These are phyloP conservation scores for Salvia sclarea DNA, from an alignment of 305 asterid genomes.

Conservation along the genomic window DNA sequence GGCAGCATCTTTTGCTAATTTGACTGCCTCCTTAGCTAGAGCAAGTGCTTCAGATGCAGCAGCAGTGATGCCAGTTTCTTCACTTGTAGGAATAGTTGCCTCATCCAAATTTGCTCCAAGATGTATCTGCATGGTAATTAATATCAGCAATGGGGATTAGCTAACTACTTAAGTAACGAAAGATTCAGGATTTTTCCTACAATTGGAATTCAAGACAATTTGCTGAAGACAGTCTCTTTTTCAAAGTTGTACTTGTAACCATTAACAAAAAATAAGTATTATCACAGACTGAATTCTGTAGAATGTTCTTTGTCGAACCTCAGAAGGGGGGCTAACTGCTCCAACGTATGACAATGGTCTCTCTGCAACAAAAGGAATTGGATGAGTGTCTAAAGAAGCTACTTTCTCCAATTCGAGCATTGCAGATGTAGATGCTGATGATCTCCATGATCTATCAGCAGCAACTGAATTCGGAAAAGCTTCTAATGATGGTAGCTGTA, in stretches of 20 bases:
- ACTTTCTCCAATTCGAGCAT: slow-evolving; percentile 62
- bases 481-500: slow-evolving; percentile 60
- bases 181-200: slow-evolving; percentile 13
- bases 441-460: slow-evolving; percentile 58
- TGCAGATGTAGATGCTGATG: slow-evolving; percentile 47
- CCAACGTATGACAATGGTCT: slow-evolving; percentile 57
- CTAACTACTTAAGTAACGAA: slow-evolving; percentile 3
- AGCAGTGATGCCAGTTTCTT: slow-evolving; percentile 80
- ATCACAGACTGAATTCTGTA: slow-evolving; percentile 4
- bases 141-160: slow-evolving; percentile 31
- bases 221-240: slow-evolving; percentile 21
- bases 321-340: slow-evolving; percentile 50
- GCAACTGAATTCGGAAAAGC: slow-evolving; percentile 52
- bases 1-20: slow-evolving; percentile 86
- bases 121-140: slow-evolving; percentile 49
- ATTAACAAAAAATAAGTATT: not conserved
- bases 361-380: slow-evolving; percentile 48
- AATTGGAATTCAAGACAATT: slow-evolving; percentile 10
- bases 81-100: slow-evolving; percentile 58
- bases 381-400: slow-evolving; percentile 59
- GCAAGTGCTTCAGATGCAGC: slow-evolving; percentile 96
- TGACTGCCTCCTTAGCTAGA: slow-evolving; percentile 83
- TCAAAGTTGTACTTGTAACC: not conserved
- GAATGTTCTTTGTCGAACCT: slow-evolving; percentile 48
- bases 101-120: slow-evolving; percentile 47